Conservation (phyloP, 2,329 filamentous ascomycete species). For the Cladophialophora chaetospira region DNA sequence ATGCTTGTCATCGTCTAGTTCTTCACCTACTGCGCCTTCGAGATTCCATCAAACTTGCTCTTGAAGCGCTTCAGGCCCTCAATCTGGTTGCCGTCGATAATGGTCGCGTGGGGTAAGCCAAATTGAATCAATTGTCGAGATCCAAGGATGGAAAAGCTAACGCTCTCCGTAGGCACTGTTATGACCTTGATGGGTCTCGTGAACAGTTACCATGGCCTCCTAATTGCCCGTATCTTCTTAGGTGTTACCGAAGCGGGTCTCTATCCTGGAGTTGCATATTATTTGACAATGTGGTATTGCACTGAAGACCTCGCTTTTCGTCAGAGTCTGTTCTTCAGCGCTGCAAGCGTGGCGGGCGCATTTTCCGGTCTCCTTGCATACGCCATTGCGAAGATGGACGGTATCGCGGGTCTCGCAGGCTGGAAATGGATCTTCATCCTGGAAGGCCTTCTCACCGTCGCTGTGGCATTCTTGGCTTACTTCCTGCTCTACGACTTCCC, state of each 20-base stretch:
- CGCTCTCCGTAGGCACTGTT: slow-evolving; percentile 36
- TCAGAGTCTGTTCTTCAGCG: slow-evolving; percentile 51
- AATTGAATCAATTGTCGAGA: not conserved
- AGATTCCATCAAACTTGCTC: slow-evolving; percentile 65
- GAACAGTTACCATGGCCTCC: slow-evolving; percentile 33
- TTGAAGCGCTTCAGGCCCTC: slow-evolving; percentile 49
- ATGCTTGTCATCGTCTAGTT: slow-evolving; percentile 33
- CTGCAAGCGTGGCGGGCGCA: slow-evolving; percentile 52
- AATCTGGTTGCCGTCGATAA: slow-evolving; percentile 36
- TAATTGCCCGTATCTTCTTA: slow-evolving; percentile 51
- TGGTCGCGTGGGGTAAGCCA: slow-evolving; percentile 44
- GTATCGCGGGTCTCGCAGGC: slow-evolving; percentile 48
- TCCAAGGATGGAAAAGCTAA: not conserved
- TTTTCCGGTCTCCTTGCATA: slow-evolving; percentile 56
- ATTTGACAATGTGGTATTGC: slow-evolving; percentile 51
- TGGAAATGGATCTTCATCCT: slow-evolving; percentile 61
- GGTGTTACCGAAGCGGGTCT: slow-evolving; percentile 45
- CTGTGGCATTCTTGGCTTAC: slow-evolving; percentile 45
- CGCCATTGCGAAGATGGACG: slow-evolving; percentile 55
- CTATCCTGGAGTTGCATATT: slow-evolving; percentile 47
- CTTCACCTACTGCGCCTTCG: slow-evolving; percentile 59
- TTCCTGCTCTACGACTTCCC: slow-evolving; percentile 50
- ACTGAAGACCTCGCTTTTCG: slow-evolving; percentile 46
- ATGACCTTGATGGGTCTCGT: slow-evolving; percentile 55
- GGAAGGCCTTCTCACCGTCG: slow-evolving; percentile 50